Percentiles rank a stretch among this genome's conserved stretches.
Evolutionary conservation across 73 alveolate species (phyloP).

Genomic region (Paramecium biaurelia): DNA sequence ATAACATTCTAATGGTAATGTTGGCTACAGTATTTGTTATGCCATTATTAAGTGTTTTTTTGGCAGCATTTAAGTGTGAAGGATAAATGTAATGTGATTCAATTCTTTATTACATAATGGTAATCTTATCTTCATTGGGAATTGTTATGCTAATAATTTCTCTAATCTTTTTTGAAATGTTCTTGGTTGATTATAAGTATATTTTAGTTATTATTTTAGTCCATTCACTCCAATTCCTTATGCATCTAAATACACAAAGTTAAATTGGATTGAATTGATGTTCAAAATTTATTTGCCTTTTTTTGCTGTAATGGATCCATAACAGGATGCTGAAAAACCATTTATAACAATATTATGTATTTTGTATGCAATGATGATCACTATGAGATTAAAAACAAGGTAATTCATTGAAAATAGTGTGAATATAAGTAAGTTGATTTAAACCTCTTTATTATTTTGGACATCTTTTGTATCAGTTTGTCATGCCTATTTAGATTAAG

Average conservation of each 20-base stretch:
- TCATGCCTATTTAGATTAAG: conserved; percentile 9
- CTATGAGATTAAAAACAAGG: conserved; percentile 11
- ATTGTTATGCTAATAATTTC: not conserved
- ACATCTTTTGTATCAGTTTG: not conserved
- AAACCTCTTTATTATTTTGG: conserved; percentile 21
- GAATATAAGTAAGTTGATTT: not conserved
- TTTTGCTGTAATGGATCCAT: not conserved
- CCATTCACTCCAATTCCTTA: not conserved
- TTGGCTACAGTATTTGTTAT: not conserved
- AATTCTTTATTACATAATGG: not conserved
- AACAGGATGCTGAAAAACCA: conserved; percentile 4
- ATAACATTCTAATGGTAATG: not conserved
- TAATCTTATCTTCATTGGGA: not conserved
- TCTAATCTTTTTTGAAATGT: not conserved
- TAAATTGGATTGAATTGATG: conserved; percentile 33
- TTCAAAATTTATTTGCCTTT: not conserved
- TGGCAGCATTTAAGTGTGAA: conserved; percentile 4
- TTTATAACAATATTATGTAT: not conserved
- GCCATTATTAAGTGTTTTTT: not conserved
- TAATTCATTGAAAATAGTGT: conserved; percentile 28
- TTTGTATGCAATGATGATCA: not conserved
- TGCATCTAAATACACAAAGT: not conserved
- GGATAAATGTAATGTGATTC: not conserved
- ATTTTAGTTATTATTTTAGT: not conserved
- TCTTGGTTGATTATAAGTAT: not conserved